Percentiles rank a stretch among this genome's conserved stretches.
Conservation (phyloP, 2,329 filamentous ascomycete genomes). For the Claviceps capensis region DNA sequence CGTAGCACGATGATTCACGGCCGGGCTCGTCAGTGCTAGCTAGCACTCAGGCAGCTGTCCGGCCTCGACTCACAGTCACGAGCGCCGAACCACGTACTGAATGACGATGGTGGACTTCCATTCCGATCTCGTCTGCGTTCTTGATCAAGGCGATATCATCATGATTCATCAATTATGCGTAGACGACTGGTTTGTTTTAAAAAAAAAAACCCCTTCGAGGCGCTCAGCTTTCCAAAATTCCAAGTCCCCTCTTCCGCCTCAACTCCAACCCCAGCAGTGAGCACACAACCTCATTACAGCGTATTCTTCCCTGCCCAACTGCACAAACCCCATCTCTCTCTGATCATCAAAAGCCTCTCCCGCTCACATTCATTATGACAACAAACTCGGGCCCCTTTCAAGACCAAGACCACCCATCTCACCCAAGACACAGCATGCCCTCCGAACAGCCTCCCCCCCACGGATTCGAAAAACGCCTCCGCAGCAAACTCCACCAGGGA, state of each 20-base stretch:
- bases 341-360: background rate
- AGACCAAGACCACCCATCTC: background rate
- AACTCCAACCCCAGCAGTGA: background rate
- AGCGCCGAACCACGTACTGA: background rate
- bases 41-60: background rate
- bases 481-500: conserved; percentile 7
- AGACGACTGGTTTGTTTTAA: background rate
- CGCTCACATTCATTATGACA: background rate
- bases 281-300: background rate
- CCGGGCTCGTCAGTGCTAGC: too few relatives aligned
- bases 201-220: background rate
- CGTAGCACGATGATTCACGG: background rate
- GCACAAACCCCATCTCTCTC: background rate
- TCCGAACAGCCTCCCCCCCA: background rate
- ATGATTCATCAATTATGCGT: background rate
- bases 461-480: conserved; percentile 2
- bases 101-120: too few relatives aligned
- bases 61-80: background rate
- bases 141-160: background rate
- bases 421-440: background rate
- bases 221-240: background rate
- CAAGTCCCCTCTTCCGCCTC: background rate
- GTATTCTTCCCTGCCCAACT: background rate
- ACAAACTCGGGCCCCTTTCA: background rate
- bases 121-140: background rate